Evolutionary conservation across 345 rosid species (phyloP).

Genomic region (Mallotus nudiflorus): DNA sequence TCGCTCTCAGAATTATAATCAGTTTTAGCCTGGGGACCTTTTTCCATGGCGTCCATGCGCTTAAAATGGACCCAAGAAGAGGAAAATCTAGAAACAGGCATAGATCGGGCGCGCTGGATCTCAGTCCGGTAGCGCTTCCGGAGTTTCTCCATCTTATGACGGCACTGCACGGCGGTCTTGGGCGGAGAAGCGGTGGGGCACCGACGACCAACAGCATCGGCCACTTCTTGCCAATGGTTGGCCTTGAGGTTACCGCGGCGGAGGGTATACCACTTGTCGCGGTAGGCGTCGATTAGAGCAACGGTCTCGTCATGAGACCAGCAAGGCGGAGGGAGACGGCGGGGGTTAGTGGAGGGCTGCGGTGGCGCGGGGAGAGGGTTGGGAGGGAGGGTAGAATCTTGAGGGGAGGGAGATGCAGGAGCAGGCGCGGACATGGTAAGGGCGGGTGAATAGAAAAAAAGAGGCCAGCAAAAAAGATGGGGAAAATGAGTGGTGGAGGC

Average conservation of each 20-base stretch:
- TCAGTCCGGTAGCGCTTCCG: constrained; percentile 83
- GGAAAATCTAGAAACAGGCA: constrained; percentile 68
- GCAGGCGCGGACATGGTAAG: constrained; percentile 10
- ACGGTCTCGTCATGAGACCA: constrained; percentile 90
- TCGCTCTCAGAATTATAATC: constrained; percentile 40
- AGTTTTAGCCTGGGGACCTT: constrained; percentile 41
- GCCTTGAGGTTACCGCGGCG: constrained; percentile 94
- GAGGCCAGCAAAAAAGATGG: not conserved
- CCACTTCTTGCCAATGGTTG: constrained; percentile 93
- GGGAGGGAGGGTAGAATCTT: constrained; percentile 4
- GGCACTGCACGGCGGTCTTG: constrained; percentile 90
- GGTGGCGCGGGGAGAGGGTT: constrained; percentile 17
- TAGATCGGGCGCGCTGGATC: constrained; percentile 85
- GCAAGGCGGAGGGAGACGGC: constrained; percentile 94
- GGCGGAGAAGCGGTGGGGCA: constrained; percentile 65
- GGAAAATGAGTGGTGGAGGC: constrained; percentile 5
- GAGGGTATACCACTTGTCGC: constrained; percentile 87
- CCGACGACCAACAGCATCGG: constrained; percentile 53
- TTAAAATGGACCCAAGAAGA: constrained; percentile 92
- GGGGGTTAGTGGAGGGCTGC: constrained; percentile 37
- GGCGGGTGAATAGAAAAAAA: constrained; percentile 10
- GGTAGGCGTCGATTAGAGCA: constrained; percentile 76
- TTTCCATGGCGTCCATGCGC: constrained; percentile 90
- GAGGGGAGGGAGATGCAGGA: constrained; percentile 15
- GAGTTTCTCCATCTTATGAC: constrained; percentile 99